Conservation (phyloP, 495 filamentous ascomycete genomes). For the Neurospora tetraspora region DNA sequence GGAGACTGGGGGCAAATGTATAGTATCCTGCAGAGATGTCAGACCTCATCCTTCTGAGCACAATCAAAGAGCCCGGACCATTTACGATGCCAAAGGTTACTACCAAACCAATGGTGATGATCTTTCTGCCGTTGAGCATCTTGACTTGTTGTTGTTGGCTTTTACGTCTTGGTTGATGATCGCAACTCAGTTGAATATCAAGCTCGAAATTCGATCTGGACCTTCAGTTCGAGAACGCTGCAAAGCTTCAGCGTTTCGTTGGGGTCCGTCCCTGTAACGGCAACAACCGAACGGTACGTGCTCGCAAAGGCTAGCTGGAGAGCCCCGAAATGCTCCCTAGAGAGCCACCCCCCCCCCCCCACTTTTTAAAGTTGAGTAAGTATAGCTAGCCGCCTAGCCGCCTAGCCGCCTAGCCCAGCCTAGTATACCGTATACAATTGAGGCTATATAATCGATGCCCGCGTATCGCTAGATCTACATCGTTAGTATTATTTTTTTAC, state of each 20-base stretch:
- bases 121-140: constrained; percentile 14
- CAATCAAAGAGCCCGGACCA: constrained; percentile 4
- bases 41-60: not conserved
- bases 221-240: not conserved
- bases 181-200: not conserved
- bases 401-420: too few species aligned
- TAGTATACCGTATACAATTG: too few species aligned
- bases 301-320: too few species aligned
- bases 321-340: too few species aligned
- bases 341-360: too few species aligned
- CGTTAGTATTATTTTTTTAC: too few species aligned
- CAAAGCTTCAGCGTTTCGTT: not conserved
- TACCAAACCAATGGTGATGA: constrained; percentile 12
- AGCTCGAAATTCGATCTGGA: not conserved
- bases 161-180: not conserved
- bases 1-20: constrained; percentile 30
- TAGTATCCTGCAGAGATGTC: constrained; percentile 28
- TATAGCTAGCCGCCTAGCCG: too few species aligned
- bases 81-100: constrained; percentile 18
- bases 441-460: too few species aligned
- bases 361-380: too few species aligned
- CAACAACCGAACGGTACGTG: not conserved
- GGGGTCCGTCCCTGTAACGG: not conserved
- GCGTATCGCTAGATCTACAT: too few species aligned
- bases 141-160: not conserved